phyloP scores from a whole-genome alignment of 2,329 filamentous ascomycete genomes.

The Monilinia aucupariae region DNA sequence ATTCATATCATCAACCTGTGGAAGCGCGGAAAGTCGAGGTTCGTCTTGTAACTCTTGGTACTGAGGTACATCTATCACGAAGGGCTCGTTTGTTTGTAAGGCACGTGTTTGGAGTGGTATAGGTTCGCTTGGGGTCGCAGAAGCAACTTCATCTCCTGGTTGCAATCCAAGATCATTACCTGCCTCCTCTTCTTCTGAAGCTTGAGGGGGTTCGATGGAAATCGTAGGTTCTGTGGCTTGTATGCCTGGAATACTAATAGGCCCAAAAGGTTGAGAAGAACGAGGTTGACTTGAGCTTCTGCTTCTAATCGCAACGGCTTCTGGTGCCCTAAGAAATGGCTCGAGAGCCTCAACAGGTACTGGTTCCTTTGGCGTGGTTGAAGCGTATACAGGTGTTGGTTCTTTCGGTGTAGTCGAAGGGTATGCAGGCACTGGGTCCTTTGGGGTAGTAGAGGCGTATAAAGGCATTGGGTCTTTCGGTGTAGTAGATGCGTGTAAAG shows the following conservation, averaged over 20 bases:
- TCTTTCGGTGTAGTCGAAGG: constrained; percentile 3
- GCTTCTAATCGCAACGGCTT: constrained; percentile 8
- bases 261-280: constrained; percentile 9
- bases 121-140: constrained; percentile 9
- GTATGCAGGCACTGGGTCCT: constrained; percentile 18
- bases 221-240: neutral
- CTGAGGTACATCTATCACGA: neutral
- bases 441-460: constrained; percentile 17
- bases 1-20: neutral
- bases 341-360: constrained; percentile 14
- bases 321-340: constrained; percentile 6
- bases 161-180: neutral
- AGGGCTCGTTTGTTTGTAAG: neutral
- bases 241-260: constrained; percentile 8
- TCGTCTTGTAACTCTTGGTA: neutral
- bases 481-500: constrained; percentile 14
- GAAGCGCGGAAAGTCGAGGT: neutral
- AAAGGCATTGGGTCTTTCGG: constrained; percentile 20
- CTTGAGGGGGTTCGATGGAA: neutral
- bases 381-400: constrained; percentile 1
- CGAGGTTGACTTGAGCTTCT: constrained; percentile 5
- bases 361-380: constrained; percentile 21
- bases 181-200: constrained; percentile 13
- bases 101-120: neutral
- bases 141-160: neutral